Evolutionary conservation across 73 alveolate species (phyloP).

Genomic region (Tetrahymena thermophila): DNA sequence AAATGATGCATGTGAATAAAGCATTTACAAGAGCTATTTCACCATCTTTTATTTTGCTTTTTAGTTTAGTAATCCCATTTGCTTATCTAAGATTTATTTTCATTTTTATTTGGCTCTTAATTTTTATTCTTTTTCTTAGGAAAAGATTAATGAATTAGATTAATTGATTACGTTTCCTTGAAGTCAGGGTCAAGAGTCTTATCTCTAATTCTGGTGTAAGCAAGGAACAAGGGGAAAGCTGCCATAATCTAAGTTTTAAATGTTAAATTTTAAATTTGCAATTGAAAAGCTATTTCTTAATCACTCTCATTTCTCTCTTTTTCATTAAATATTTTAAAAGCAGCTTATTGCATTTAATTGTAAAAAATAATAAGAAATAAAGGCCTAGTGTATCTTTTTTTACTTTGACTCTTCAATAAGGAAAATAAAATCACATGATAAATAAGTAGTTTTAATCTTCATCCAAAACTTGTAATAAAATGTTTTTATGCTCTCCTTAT

Average conservation of each 20-base stretch:
- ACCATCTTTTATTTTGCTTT: background rate
- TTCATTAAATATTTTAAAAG: background rate
- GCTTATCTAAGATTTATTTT: background rate
- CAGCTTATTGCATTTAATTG: background rate
- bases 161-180: slow-evolving; percentile 28
- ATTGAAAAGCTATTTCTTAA: background rate
- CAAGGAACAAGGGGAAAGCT: slow-evolving; percentile 24
- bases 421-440: background rate
- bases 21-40: background rate
- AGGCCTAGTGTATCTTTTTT: background rate
- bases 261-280: background rate
- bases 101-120: background rate
- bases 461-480: background rate
- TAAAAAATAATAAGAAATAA: background rate
- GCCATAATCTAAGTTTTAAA: slow-evolving; percentile 25
- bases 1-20: background rate
- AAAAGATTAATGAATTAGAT: background rate
- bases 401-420: background rate
- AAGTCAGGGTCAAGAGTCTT: slow-evolving; percentile 43
- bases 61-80: background rate
- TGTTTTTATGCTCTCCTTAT: background rate
- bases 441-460: background rate
- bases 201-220: slow-evolving; percentile 43
- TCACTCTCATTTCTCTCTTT: background rate
- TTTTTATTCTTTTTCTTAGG: background rate